Evolutionary conservation across 83 land plant species (phyloP).

Genomic region (Picea engelmannii): DNA sequence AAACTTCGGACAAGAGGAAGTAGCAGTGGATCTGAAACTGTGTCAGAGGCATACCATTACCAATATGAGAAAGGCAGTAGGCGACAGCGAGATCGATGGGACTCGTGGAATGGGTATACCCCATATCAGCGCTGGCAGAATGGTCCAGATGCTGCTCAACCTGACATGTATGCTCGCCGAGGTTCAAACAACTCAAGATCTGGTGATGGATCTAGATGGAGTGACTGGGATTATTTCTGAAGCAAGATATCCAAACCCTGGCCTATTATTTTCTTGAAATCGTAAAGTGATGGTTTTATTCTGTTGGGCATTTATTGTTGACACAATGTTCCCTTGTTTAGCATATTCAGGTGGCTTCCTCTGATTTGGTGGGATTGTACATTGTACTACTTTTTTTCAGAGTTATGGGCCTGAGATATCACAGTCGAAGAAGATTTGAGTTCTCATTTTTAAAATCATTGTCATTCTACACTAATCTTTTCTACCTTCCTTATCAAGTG

Average conservation of each 20-base stretch:
- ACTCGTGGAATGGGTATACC: slow-evolving; percentile 21
- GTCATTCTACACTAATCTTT: not conserved
- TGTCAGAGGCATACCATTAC: slow-evolving; percentile 28
- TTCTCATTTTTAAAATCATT: not conserved
- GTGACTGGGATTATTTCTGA: slow-evolving; percentile 17
- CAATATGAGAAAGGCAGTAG: slow-evolving; percentile 19
- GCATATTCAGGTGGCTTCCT: not conserved
- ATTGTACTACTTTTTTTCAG: not conserved
- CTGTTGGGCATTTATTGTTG: slow-evolving; percentile 1
- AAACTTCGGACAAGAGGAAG: slow-evolving; percentile 38
- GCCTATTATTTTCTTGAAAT: not conserved
- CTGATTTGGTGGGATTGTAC: not conserved
- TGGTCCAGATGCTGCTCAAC: slow-evolving; percentile 39
- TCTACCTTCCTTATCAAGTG: not conserved
- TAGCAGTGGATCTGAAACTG: slow-evolving; percentile 22
- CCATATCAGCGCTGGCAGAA: slow-evolving; percentile 34
- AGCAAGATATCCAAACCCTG: not conserved
- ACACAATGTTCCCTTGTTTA: slow-evolving; percentile 1
- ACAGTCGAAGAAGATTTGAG: not conserved
- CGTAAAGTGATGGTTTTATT: not conserved
- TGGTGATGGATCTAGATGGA: slow-evolving; percentile 18
- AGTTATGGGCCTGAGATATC: not conserved
- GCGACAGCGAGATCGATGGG: slow-evolving; percentile 34
- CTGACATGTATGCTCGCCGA: slow-evolving; percentile 27
- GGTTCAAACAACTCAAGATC: slow-evolving; percentile 15